Base-by-base conservation (phyloP, 352 stramenopile genomes). In the Phytopythium chamaehyphon region DNA sequence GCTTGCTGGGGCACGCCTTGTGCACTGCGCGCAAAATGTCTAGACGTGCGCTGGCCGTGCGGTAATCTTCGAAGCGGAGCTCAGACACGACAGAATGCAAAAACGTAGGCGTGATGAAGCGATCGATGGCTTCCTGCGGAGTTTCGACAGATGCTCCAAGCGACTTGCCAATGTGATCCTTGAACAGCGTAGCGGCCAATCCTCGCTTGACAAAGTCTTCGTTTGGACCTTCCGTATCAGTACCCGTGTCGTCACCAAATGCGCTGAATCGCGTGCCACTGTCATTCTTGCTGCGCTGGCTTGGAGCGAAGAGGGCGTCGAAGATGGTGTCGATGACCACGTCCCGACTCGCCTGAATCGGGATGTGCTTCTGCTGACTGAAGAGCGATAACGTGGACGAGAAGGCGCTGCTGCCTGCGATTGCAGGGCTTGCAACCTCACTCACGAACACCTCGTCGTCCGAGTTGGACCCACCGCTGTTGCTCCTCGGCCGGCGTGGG, bases 11-110 rank as follows among this genome's bases (percentile, higher is more conserved):
- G 37, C 76, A 92, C 50, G 72, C 85, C 49, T 89, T 86, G 64
- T 91, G 84, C 55, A 94, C 90, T n/a, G 84, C 84, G 19, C 84
- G 84, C 22, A 94, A 45, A 26, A 94, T 91, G 43, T 92, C 82
- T 16, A 92, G 68, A 11, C 84, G 73, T 11, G 78, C 76, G 40
- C 84, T 94, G 40, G 84, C 77, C 11, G 76, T 90, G n/a, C 84
- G 84, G 53, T 88, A 92, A 57, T 94, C 83, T 57, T 94, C 83
- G 40, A 92, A 94, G 37, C 83, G 83, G 59, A 92, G 64, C 16
- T 86, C 81, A 6, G 69, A 89, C 26, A 94, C 79, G 1, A 94
- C 74, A 36, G 78, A 76, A 52, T 94, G 83, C 46, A 94, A 66
- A 47, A 94, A 87, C 31, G 60, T 51, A 0, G 82, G 71, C 14